Base-by-base conservation (phyloP, 352 stramenopile genomes). In the Globisporangium polare region DNA sequence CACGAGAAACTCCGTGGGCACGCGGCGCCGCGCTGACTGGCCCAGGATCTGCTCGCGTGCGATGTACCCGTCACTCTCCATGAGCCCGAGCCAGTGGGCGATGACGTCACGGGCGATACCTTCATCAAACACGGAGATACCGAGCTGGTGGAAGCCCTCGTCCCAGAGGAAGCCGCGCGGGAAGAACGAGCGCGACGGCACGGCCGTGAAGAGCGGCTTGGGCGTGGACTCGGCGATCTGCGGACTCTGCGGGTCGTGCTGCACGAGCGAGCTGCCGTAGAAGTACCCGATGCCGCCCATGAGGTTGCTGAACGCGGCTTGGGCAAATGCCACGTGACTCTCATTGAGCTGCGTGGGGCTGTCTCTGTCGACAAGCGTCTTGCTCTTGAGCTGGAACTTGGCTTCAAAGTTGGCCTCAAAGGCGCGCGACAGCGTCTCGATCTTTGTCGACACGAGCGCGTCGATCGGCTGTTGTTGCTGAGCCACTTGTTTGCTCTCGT, bases 111-210 rank as follows among this genome's bases (percentile, higher is more conserved):
- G 72, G 8, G 82, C 82, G 43, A 97, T 80, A 12, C 58, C 60
- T 6, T 69, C 55, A 63, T 98, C 86, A 64, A 94, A 98, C 2
- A 74, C 59, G 3, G 63, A 69, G 42, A 98, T 76, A 3, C 95
- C 73, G 17, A 98, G 71, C 71, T 97, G 86, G 63, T 98, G 94
- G 67, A 98, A 98, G 15, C 94, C 92, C 86, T 98, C 94, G 60
- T 98, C 94, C 94, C 94, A 98, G 1, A 97, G 52, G 51, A 98
- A 98, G 0, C 94, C 94, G 22, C 94, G 77, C 12, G 94, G 94
- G 65, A 98, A 98, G 68, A 98, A 97, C 39, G 89, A 97, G 10
- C 94, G 77, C 20, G 89, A 97, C n/a, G 94, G 94, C 10, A 97
- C 83, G 5, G 80, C 89, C 8, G 94, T 95, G 61, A 96, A 95